These are phyloP conservation scores for Euptelea pleiosperma DNA, from an alignment of 164 flowering plant genomes.

Conservation along the genomic window DNA sequence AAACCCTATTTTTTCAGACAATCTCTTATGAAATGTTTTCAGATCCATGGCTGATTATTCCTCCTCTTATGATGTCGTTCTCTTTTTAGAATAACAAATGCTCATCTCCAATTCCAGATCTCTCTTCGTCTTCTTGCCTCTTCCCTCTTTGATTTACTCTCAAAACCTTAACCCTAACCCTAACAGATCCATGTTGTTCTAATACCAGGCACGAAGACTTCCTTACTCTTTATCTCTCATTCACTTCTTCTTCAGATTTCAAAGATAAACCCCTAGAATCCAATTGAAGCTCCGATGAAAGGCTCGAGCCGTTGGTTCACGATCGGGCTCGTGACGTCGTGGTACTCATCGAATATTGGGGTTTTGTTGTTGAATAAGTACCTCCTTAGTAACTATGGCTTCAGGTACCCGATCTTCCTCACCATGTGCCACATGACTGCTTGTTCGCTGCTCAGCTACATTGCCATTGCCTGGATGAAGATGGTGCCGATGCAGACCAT, in stretches of 20 bases:
- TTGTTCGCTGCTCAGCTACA: constrained; percentile 45
- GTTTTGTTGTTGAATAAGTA: constrained; percentile 46
- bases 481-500: constrained; percentile 44
- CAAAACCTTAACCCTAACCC: neutral
- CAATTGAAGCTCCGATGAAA: constrained; percentile 17
- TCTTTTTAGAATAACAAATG: constrained; percentile 6
- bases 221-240: constrained; percentile 1
- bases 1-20: constrained; percentile 7
- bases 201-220: neutral
- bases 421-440: constrained; percentile 61
- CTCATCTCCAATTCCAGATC: constrained; percentile 14
- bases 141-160: neutral
- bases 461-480: constrained; percentile 45
- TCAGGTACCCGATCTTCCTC: constrained; percentile 51
- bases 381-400: constrained; percentile 43
- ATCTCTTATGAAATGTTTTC: constrained; percentile 16
- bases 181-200: constrained; percentile 12
- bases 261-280: no score
- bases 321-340: constrained; percentile 37
- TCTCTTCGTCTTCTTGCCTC: neutral
- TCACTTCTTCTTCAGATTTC: no score
- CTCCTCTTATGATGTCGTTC: neutral
- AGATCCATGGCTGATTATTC: constrained; percentile 16
- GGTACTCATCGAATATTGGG: constrained; percentile 60
- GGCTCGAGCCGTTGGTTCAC: constrained; percentile 31